These are phyloP conservation scores for Fraxinus paxiana DNA, from an alignment of 305 asterid species.

Conservation along the genomic window DNA sequence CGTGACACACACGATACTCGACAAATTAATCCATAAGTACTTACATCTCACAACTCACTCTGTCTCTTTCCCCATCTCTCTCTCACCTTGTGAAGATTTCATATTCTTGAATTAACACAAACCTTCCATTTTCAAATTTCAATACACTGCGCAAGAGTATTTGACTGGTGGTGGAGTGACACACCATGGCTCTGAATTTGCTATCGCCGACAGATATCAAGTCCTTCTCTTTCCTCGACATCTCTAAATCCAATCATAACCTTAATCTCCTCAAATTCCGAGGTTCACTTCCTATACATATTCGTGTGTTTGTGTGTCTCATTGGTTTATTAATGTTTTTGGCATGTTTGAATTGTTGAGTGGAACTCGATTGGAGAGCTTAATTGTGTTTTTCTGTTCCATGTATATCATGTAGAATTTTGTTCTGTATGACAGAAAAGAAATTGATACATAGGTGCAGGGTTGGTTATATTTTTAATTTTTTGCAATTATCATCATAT, in stretches of 20 bases:
- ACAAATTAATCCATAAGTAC: not conserved
- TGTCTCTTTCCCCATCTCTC: not conserved
- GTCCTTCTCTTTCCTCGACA: constrained; percentile 67
- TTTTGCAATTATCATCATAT: not conserved
- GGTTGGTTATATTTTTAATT: not conserved
- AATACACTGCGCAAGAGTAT: not conserved
- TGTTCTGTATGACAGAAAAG: not conserved
- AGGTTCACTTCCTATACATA: constrained; percentile 34
- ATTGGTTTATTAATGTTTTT: not conserved
- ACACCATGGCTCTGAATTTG: constrained; percentile 68
- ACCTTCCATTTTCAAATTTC: not conserved
- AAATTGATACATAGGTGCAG: not conserved
- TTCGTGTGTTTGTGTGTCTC: not conserved
- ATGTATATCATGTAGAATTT: not conserved
- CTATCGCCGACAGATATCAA: constrained; percentile 62
- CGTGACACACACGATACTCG: not conserved
- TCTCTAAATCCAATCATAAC: constrained; percentile 53
- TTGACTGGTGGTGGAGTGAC: constrained; percentile 4
- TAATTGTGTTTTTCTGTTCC: not conserved
- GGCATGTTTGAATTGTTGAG: constrained; percentile 1
- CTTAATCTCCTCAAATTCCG: constrained; percentile 54
- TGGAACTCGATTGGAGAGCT: not conserved
- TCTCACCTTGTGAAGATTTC: not conserved
- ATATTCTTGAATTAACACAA: constrained; percentile 3
- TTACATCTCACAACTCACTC: not conserved